These are phyloP conservation scores for Gynochthodes officinalis DNA, from an alignment of 257 asterid genomes.

Conservation along the genomic window DNA sequence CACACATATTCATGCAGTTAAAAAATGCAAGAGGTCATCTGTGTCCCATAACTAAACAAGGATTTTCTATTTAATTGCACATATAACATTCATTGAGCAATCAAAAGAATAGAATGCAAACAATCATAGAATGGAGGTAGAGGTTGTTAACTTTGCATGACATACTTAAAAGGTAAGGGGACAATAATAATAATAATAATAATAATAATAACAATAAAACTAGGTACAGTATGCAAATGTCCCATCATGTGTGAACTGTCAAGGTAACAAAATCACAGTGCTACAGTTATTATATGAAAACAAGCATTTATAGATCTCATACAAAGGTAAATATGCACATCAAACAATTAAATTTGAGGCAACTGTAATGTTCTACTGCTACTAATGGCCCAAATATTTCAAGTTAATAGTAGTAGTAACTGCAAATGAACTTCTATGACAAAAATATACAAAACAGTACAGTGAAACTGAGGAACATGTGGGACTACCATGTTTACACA, in stretches of 20 bases:
- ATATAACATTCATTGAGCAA: no score
- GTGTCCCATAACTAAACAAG: no score
- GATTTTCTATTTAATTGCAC: no score
- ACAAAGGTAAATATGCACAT: not conserved
- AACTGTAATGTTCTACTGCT: not conserved
- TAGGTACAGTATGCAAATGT: not conserved
- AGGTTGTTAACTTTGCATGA: no score
- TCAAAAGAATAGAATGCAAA: no score
- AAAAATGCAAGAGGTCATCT: no score
- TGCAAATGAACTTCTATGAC: slow-evolving; percentile 2
- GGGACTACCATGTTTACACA: not conserved
- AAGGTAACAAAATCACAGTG: not conserved
- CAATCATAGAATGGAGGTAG: no score
- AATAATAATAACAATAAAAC: no score
- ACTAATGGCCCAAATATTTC: not conserved
- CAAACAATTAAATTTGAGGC: not conserved
- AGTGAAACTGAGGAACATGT: not conserved
- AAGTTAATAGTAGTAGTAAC: not conserved
- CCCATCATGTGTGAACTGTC: not conserved
- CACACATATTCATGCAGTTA: not conserved
- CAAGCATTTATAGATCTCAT: not conserved
- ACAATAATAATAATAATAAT: no score
- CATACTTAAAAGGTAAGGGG: no score
- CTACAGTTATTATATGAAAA: not conserved
- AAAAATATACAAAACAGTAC: not conserved